Percentiles rank a stretch among this genome's conserved stretches.
phyloP scores from a whole-genome alignment of 1,284 basidiomycete genomes.

The Ustilago sp. region DNA sequence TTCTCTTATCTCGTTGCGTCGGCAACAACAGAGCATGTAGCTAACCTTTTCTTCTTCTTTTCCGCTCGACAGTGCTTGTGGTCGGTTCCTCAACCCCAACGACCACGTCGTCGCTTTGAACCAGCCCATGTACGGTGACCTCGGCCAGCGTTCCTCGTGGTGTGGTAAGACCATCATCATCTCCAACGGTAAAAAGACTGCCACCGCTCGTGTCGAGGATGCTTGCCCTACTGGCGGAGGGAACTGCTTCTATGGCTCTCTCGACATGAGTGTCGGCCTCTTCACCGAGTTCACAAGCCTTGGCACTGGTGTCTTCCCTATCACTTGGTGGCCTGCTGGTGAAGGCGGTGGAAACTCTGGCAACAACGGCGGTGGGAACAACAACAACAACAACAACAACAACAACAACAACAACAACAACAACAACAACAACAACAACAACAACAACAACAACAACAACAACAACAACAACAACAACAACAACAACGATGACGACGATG shows the following conservation, averaged over 20 bases:
- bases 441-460: conserved; percentile 8
- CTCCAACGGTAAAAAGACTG: conserved; percentile 51
- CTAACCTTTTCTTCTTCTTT: conserved; percentile 1
- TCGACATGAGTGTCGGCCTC: conserved; percentile 63
- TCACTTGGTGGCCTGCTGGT: conserved; percentile 60
- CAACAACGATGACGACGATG: background rate
- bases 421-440: conserved; percentile 19
- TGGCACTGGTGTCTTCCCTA: conserved; percentile 57
- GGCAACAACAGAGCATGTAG: background rate
- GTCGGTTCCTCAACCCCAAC: conserved; percentile 41
- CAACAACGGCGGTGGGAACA: conserved; percentile 18
- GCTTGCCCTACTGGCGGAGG: conserved; percentile 61
- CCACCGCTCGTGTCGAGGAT: conserved; percentile 55
- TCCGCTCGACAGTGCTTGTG: conserved; percentile 52
- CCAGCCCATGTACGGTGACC: conserved; percentile 62
- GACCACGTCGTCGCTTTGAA: conserved; percentile 62
- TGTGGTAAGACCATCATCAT: conserved; percentile 63
- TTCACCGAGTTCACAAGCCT: conserved; percentile 57
- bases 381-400: conserved; percentile 16
- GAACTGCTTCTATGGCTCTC: conserved; percentile 59
- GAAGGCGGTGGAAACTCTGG: conserved; percentile 28
- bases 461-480: conserved; percentile 13
- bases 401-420: background rate
- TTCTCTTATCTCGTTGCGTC: background rate
- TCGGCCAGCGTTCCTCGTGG: conserved; percentile 50